A percentile compares a stretch with the other conserved stretches of the same genome.
These are phyloP conservation scores for Diophrys appendiculata DNA, from an alignment of 73 alveolate genomes.

Conservation along the genomic window DNA sequence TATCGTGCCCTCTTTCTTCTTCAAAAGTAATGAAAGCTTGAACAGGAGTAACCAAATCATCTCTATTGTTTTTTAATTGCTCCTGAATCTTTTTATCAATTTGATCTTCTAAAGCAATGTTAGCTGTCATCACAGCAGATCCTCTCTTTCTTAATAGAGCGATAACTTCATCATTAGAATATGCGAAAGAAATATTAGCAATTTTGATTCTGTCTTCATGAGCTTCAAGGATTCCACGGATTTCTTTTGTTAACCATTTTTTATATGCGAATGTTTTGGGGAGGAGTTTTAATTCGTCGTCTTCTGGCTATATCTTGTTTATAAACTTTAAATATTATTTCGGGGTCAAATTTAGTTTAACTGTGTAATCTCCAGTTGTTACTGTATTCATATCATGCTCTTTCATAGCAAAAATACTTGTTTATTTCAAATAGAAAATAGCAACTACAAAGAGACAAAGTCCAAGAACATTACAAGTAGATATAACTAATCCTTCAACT, in stretches of 20 bases:
- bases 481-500: not conserved
- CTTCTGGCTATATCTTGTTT: not conserved
- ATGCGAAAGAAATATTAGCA: slow-evolving; percentile 57
- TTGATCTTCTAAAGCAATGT: slow-evolving; percentile 14
- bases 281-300: not conserved
- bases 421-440: not conserved
- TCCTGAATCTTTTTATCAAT: not conserved
- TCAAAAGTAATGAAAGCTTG: slow-evolving; percentile 54
- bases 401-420: slow-evolving; percentile 13
- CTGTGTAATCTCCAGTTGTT: slow-evolving; percentile 66
- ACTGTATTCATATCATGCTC: slow-evolving; percentile 55
- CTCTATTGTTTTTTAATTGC: slow-evolving; percentile 12
- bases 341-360: slow-evolving; percentile 3
- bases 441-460: not conserved
- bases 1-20: slow-evolving; percentile 49
- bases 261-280: not conserved
- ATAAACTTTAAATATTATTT: slow-evolving; percentile 16
- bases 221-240: not conserved
- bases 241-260: no score
- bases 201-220: slow-evolving; percentile 8
- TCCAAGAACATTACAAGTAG: not conserved
- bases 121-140: not conserved
- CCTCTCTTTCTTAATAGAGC: slow-evolving; percentile 46
- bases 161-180: slow-evolving; percentile 31
- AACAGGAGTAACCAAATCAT: slow-evolving; percentile 38